phyloP scores from a whole-genome alignment of 2,329 filamentous ascomycete genomes.

The Chlorencoelia australis region DNA sequence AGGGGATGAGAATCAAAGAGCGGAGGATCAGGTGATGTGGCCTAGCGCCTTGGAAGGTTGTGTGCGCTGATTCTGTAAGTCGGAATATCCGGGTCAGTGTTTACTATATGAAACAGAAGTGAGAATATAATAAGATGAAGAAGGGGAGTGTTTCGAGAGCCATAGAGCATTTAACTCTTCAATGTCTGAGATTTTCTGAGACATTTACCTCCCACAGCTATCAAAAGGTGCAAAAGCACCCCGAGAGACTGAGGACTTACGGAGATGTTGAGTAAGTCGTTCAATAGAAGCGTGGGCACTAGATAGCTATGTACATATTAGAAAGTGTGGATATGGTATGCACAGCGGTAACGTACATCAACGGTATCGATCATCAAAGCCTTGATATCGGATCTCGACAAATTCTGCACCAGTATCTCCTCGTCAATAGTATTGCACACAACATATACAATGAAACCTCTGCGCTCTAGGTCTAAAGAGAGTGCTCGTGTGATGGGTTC shows the following conservation, averaged over 20 bases:
- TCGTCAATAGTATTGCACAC: constrained; percentile 81
- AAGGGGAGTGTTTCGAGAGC: too few relatives aligned
- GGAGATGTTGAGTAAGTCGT: constrained; percentile 61
- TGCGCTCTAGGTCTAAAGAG: constrained; percentile 75
- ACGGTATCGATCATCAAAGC: constrained; percentile 75
- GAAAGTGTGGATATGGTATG: constrained; percentile 1
- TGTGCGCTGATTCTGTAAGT: constrained; percentile 63
- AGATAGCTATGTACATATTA: constrained; percentile 43
- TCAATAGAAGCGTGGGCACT: constrained; percentile 59
- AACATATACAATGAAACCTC: constrained; percentile 89
- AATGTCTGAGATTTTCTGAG: too few relatives aligned
- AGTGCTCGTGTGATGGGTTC: constrained; percentile 77
- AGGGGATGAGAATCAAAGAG: constrained; percentile 75
- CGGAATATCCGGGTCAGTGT: too few relatives aligned
- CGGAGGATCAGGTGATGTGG: constrained; percentile 67
- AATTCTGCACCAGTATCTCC: constrained; percentile 64
- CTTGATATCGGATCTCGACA: constrained; percentile 72
- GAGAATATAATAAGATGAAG: too few relatives aligned
- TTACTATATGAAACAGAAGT: too few relatives aligned
- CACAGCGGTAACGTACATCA: constrained; percentile 45
- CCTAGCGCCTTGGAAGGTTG: constrained; percentile 65
- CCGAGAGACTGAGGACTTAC: too few relatives aligned
- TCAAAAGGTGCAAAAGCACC: too few relatives aligned
- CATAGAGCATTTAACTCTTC: too few relatives aligned
- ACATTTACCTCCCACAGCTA: too few relatives aligned